A percentile compares a stretch with the other conserved stretches of the same genome.
Conservation (phyloP, 805 yeast species). For the Grigorovia humatica region DNA sequence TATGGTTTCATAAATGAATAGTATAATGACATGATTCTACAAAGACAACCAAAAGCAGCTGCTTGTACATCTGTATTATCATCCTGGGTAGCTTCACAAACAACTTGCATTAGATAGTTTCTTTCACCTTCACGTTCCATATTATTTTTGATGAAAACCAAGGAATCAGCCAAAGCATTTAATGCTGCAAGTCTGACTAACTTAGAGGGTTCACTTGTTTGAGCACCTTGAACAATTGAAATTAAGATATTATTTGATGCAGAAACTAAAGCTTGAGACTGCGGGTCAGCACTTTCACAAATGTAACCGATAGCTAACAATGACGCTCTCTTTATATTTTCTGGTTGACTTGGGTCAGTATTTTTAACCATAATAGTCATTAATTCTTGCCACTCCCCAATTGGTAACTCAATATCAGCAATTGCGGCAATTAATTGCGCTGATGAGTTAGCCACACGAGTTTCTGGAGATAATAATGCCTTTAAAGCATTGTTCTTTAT, state of each 20-base stretch:
- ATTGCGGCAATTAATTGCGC: constrained; percentile 95
- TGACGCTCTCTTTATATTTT: constrained; percentile 75
- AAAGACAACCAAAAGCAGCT: constrained; percentile 90
- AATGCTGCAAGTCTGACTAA: constrained; percentile 82
- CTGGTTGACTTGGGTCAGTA: constrained; percentile 70
- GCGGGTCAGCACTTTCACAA: constrained; percentile 88
- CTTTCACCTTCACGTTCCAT: constrained; percentile 92
- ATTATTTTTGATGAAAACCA: constrained; percentile 79
- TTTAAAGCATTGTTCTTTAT: constrained; percentile 58
- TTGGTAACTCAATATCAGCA: constrained; percentile 90
- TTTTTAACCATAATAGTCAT: constrained; percentile 77
- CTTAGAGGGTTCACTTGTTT: constrained; percentile 61
- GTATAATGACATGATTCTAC: constrained; percentile 82
- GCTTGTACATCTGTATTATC: constrained; percentile 74
- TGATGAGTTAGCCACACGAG: constrained; percentile 74
- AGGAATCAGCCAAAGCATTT: constrained; percentile 81
- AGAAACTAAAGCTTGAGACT: constrained; percentile 54
- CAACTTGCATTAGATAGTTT: constrained; percentile 96
- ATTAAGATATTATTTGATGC: constrained; percentile 89
- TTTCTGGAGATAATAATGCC: constrained; percentile 52
- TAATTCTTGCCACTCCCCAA: constrained; percentile 79
- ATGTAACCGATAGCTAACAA: constrained; percentile 87
- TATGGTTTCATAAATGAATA: constrained; percentile 85
- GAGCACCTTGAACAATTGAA: constrained; percentile 96
- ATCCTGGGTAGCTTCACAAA: constrained; percentile 97